These are phyloP conservation scores for Podospora fimiseda DNA, from an alignment of 495 filamentous ascomycete genomes.

Conservation along the genomic window DNA sequence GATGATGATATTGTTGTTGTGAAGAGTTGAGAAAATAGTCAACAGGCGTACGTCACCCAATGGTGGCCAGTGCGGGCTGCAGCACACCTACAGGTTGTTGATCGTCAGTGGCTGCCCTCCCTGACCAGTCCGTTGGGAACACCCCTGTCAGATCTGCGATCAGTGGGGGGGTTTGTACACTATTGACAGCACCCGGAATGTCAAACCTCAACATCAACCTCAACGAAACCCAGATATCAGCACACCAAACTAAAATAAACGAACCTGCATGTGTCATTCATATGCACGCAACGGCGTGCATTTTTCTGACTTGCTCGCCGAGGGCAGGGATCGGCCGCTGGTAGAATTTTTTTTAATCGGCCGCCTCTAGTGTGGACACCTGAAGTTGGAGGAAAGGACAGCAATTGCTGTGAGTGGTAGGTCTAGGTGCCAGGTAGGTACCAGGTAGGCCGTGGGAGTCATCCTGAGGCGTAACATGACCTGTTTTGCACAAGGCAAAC, in stretches of 20 bases:
- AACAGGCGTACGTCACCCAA: conserved; percentile 19
- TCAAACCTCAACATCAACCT: neutral
- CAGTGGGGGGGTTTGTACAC: conserved; percentile 2
- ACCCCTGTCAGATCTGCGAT: conserved; percentile 8
- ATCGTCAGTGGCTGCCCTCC: conserved; percentile 22
- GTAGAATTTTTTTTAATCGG: neutral
- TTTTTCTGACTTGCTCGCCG: neutral
- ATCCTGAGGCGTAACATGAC: neutral
- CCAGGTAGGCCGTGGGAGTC: neutral
- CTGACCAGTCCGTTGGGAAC: conserved; percentile 12
- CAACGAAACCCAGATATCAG: neutral
- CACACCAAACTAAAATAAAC: neutral
- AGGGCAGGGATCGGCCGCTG: neutral
- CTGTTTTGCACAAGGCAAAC: neutral
- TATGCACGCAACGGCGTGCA: neutral
- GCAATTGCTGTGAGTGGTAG: too few relatives aligned
- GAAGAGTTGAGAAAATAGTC: neutral
- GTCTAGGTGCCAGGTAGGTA: too few relatives aligned
- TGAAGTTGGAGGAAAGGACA: neutral
- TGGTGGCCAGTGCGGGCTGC: conserved; percentile 11
- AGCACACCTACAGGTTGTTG: conserved; percentile 3
- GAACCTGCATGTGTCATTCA: neutral
- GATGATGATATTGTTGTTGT: neutral
- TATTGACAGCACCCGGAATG: neutral
- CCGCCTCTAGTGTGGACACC: neutral